phyloP scores from a whole-genome alignment of 192 early-diverging fungal species.

The Phlyctochytrium arcticum region DNA sequence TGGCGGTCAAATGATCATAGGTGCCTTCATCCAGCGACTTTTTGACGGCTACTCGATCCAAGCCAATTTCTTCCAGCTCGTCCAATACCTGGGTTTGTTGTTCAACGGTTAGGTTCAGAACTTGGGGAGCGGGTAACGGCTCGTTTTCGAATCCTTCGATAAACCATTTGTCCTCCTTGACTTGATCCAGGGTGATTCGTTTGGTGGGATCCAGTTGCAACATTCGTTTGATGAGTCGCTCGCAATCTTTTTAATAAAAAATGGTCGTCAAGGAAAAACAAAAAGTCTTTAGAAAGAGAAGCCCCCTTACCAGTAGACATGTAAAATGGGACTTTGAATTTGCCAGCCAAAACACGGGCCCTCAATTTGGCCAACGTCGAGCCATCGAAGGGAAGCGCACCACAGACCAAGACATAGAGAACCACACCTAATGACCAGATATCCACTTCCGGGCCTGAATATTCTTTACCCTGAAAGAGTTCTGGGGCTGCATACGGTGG shows the following conservation, averaged over 20 bases:
- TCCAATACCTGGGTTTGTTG: conserved; percentile 43
- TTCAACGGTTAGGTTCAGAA: conserved; percentile 35
- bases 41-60: conserved; percentile 38
- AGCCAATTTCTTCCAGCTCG: conserved; percentile 55
- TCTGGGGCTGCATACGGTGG: conserved; percentile 60
- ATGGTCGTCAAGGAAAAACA: conserved; percentile 1
- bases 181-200: conserved; percentile 47
- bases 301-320: conserved; percentile 49
- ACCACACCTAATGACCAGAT: conserved; percentile 93
- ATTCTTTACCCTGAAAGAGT: conserved; percentile 73
- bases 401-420: conserved; percentile 78
- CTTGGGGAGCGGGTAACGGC: conserved; percentile 6
- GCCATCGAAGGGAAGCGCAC: conserved; percentile 65
- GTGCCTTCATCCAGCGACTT: conserved; percentile 46
- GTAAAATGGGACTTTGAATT: conserved; percentile 59
- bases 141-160: conserved; percentile 51
- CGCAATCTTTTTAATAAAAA: conserved; percentile 43
- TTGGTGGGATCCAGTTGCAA: conserved; percentile 53
- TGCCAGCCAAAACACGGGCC: conserved; percentile 48
- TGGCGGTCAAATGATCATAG: conserved; percentile 54
- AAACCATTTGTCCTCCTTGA: conserved; percentile 55
- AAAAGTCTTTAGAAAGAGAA: background rate
- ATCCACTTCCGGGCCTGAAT: conserved; percentile 91
- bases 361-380: conserved; percentile 50
- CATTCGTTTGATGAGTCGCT: conserved; percentile 53